phyloP scores from a whole-genome alignment of 306 rosid species.

The Elaeagnus macrophylla region DNA sequence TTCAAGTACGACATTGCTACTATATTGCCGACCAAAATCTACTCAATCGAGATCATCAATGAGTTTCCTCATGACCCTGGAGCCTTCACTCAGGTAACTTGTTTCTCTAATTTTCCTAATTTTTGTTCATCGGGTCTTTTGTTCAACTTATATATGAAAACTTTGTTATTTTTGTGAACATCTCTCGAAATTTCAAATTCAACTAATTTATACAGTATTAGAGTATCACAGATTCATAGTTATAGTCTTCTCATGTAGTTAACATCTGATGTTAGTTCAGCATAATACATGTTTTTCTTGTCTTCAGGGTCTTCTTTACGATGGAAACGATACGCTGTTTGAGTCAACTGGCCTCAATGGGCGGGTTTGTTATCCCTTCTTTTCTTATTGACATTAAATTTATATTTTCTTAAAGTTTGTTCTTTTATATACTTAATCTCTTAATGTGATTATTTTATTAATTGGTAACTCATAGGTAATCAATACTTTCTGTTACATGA shows the following conservation, averaged over 20 bases:
- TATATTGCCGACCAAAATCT: slow-evolving; percentile 7
- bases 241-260: too few relatives aligned
- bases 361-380: slow-evolving; percentile 32
- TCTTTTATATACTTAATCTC: not conserved
- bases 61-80: slow-evolving; percentile 76
- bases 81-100: slow-evolving; percentile 80
- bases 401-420: not conserved
- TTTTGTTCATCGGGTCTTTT: not conserved
- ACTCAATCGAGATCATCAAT: slow-evolving; percentile 56
- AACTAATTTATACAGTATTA: too few relatives aligned
- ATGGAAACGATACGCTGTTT: slow-evolving; percentile 53
- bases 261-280: too few relatives aligned
- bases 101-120: not conserved
- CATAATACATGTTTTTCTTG: not conserved
- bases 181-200: not conserved
- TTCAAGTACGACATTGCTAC: not conserved
- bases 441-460: not conserved
- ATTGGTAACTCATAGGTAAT: too few relatives aligned
- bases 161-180: not conserved
- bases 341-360: slow-evolving; percentile 83
- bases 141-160: not conserved
- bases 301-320: slow-evolving; percentile 82
- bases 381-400: not conserved
- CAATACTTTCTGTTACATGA: not conserved
- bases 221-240: too few relatives aligned